Percentiles rank a stretch among this genome's conserved stretches.
Evolutionary conservation across 148 eudicot genomes (phyloP).

Genomic region (Rhododendron simsii): DNA sequence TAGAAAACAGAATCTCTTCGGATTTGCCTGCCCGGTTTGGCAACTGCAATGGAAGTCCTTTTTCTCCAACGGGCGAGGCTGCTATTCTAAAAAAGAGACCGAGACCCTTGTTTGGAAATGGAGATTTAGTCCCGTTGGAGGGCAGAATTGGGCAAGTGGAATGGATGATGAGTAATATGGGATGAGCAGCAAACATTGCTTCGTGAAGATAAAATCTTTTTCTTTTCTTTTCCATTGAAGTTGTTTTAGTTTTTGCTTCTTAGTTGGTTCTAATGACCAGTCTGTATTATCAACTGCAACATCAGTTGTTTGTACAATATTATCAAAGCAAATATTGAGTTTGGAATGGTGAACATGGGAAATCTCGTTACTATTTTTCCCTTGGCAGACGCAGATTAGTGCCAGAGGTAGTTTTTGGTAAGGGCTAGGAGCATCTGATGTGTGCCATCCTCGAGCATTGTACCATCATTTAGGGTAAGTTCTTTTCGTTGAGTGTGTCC

Average conservation of each 20-base stretch:
- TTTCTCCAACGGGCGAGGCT: slow-evolving; percentile 31
- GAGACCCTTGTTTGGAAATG: slow-evolving; percentile 40
- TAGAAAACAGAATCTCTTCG: slow-evolving; percentile 19
- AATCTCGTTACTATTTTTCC: neutral
- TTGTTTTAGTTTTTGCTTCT: neutral
- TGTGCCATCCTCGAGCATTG: too few species aligned
- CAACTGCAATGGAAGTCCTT: slow-evolving; percentile 40
- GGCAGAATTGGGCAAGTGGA: slow-evolving; percentile 22
- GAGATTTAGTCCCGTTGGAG: neutral
- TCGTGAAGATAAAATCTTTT: neutral
- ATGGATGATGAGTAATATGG: slow-evolving; percentile 2
- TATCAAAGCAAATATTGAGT: neutral
- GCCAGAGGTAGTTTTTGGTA: neutral
- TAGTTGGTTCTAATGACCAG: slow-evolving; percentile 5
- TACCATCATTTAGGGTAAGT: too few species aligned
- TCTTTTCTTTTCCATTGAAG: neutral
- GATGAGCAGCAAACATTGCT: neutral
- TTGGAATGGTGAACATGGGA: neutral
- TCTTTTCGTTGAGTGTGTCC: too few species aligned
- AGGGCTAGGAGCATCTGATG: neutral
- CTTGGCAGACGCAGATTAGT: neutral
- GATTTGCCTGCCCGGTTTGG: slow-evolving; percentile 37
- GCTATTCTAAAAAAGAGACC: slow-evolving; percentile 51
- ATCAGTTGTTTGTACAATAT: neutral
- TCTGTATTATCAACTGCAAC: neutral